Percentiles rank a stretch among this genome's conserved stretches.
These are phyloP conservation scores for Inonotus obliquus DNA, from an alignment of 1,284 basidiomycete species.

Conservation along the genomic window DNA sequence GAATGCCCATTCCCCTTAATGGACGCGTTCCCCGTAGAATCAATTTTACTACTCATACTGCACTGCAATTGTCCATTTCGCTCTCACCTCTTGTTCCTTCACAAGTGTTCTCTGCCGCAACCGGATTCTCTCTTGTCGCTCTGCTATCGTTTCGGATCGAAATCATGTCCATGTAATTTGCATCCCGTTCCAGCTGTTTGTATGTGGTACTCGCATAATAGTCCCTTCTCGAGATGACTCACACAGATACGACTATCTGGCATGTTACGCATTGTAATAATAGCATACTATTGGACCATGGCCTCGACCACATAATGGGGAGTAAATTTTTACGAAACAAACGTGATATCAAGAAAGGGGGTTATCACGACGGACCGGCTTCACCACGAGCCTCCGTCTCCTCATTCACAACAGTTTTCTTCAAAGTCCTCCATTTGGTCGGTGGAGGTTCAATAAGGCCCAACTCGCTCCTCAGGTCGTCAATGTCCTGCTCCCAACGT, in stretches of 20 bases:
- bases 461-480: conserved; percentile 76
- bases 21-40: too few relatives aligned
- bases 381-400: conserved; percentile 30
- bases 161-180: not conserved
- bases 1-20: too few relatives aligned
- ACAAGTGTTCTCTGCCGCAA: not conserved
- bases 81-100: not conserved
- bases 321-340: not conserved
- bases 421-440: conserved; percentile 56
- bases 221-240: not conserved
- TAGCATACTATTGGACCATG: too few relatives aligned
- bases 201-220: not conserved
- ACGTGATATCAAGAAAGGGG: not conserved
- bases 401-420: conserved; percentile 22
- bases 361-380: not conserved
- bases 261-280: too few relatives aligned
- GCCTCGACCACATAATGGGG: not conserved
- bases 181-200: not conserved
- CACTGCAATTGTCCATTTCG: not conserved
- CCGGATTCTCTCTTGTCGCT: not conserved
- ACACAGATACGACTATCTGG: not conserved
- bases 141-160: not conserved
- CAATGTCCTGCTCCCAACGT: conserved; percentile 82
- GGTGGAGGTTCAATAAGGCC: conserved; percentile 79
- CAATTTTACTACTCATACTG: not conserved